Percentiles rank a stretch among this genome's conserved stretches.
phyloP scores from a whole-genome alignment of 495 filamentous ascomycete genomes.

The Terfezia claveryi region DNA sequence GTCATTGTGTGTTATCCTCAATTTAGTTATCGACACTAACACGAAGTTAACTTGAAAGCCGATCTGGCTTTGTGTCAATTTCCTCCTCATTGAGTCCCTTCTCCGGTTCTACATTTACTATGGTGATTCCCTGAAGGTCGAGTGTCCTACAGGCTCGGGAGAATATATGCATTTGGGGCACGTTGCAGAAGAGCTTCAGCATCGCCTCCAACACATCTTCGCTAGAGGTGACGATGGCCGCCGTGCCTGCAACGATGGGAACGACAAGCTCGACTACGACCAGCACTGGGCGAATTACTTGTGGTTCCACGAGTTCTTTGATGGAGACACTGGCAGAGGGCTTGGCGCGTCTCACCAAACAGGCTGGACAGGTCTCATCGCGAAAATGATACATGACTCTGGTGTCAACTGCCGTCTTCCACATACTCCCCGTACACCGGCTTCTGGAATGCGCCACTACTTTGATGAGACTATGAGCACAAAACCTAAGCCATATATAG shows the following conservation, averaged over 20 bases:
- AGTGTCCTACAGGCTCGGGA: conserved; percentile 84
- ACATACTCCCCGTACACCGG: conserved; percentile 74
- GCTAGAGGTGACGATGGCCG: conserved; percentile 61
- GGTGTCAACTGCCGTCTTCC: conserved; percentile 81
- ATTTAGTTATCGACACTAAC: not conserved
- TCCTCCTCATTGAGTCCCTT: conserved; percentile 77
- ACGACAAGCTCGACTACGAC: conserved; percentile 69
- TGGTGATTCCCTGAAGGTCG: conserved; percentile 63
- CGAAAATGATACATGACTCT: conserved; percentile 91
- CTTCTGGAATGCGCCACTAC: conserved; percentile 65
- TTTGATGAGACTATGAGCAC: conserved; percentile 75
- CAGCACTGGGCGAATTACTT: conserved; percentile 80
- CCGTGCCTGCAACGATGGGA: conserved; percentile 63
- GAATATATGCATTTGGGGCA: conserved; percentile 91
- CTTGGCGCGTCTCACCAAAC: conserved; percentile 87
- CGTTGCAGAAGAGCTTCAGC: conserved; percentile 90
- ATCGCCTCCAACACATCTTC: conserved; percentile 81
- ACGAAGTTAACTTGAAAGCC: conserved; percentile 27
- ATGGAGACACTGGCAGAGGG: conserved; percentile 73
- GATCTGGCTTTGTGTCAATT: conserved; percentile 92
- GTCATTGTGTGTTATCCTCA: conserved; percentile 3
- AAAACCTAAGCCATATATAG: conserved; percentile 24
- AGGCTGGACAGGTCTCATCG: conserved; percentile 92
- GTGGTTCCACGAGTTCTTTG: conserved; percentile 96
- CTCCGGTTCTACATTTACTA: conserved; percentile 92